Percentiles rank a stretch among this genome's conserved stretches.
phyloP scores from a whole-genome alignment of 805 yeast genomes.

The Wickerhamomyces alni region DNA sequence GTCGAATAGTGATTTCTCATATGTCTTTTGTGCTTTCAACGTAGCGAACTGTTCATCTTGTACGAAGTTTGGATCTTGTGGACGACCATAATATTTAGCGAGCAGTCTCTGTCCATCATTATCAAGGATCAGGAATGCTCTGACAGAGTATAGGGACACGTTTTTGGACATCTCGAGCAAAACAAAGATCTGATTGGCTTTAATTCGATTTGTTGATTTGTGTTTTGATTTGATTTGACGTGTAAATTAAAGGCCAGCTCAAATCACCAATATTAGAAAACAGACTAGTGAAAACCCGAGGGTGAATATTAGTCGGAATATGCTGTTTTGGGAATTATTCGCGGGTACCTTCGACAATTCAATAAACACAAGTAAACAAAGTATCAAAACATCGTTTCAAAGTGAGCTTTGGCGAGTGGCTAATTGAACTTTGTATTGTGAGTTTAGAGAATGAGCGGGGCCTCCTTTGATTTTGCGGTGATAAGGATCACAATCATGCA shows the following conservation, averaged over 20 bases:
- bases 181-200: too few species aligned
- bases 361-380: too few species aligned
- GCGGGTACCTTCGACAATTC: background rate
- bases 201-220: background rate
- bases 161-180: conserved; percentile 36
- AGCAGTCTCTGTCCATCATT: conserved; percentile 72
- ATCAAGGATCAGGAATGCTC: conserved; percentile 78
- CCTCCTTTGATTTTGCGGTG: conserved; percentile 41
- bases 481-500: conserved; percentile 47
- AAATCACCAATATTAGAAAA: too few species aligned
- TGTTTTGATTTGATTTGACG: background rate
- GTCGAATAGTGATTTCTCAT: conserved; percentile 64
- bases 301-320: too few species aligned
- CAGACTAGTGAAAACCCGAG: too few species aligned
- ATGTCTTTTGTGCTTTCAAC: conserved; percentile 61
- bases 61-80: conserved; percentile 32
- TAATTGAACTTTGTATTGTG: background rate
- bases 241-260: background rate
- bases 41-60: conserved; percentile 25
- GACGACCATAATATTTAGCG: conserved; percentile 78
- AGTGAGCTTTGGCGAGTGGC: too few species aligned
- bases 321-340: too few species aligned
- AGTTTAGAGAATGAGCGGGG: conserved; percentile 11
- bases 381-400: too few species aligned
- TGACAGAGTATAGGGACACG: conserved; percentile 71